Evolutionary conservation across 257 asterid genomes (phyloP), one percentile per base, ranked within the genome.

Genomic region (Ligustrum vulgare): DNA sequence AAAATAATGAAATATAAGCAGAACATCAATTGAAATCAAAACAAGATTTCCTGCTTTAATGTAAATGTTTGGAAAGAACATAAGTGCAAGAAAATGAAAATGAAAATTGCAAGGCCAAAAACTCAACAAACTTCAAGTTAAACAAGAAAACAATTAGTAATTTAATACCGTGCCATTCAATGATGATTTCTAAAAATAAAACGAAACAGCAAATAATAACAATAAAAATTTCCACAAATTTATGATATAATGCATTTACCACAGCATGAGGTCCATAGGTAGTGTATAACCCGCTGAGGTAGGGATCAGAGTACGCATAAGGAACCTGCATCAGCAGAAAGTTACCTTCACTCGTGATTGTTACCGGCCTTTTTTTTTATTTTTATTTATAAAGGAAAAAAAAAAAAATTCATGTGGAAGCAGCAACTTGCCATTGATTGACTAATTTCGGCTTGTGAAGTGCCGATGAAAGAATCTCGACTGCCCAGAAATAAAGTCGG

Each of bases 181-280:
- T 49, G 22, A 49, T 0, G 8, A 4, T 5, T 49, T 49, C 60
- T 20, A 18, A 49, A 16, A 16, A 18, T 13, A 13, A 8, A 65
- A 51, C 31, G 56, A 15, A 6, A 49, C 33, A 33, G 60, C 49
- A 62, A 18, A 25, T 58, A 35, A 35, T 77, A 49, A 78, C 8
- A 10, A 77, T 32, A 22, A 78, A 36, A 15, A n/a, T 13, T 11
- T n/a, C 51, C 4, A 65, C 3, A 33, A 13, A 16, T 11, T 11
- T 68, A 3, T 49, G 60, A 67, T 10, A 67, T 10, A 22, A 41
- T 18, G 76, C 22, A 79, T 89, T 84, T 81, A 90, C 98, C 84
- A 85, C 67, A 82, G 87, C 73, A 81, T 85, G 98, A 69, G 91
- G 91, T 51, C 94, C 96, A 65, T 89, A 94, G 72, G 96, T 86